These are phyloP conservation scores for Hemerocallis citrina DNA, from an alignment of 106 monocot species.

Conservation along the genomic window DNA sequence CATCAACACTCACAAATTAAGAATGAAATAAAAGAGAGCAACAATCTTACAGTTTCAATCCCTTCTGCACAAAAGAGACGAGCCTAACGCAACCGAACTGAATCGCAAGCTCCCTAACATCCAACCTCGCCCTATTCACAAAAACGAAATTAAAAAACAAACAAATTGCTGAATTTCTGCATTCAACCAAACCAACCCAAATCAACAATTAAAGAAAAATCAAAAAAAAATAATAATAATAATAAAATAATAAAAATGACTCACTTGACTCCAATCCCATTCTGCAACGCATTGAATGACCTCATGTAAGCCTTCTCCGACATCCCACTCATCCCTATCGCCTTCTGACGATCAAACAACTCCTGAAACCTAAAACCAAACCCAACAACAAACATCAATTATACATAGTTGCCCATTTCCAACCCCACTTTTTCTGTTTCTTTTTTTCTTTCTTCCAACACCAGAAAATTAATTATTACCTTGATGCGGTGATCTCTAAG, in stretches of 20 bases:
- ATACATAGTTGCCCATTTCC: too few species aligned
- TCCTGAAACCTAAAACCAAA: slow-evolving; percentile 41
- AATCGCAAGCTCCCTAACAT: slow-evolving; percentile 77
- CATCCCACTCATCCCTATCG: slow-evolving; percentile 73
- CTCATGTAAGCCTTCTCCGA: slow-evolving; percentile 92
- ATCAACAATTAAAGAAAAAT: too few species aligned
- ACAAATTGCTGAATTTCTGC: too few species aligned
- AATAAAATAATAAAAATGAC: too few species aligned
- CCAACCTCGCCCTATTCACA: slow-evolving; percentile 38
- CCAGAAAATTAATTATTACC: slow-evolving; percentile 19
- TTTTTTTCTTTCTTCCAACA: too few species aligned
- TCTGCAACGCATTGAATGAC: slow-evolving; percentile 77
- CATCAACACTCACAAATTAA: not conserved
- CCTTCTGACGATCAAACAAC: slow-evolving; percentile 61
- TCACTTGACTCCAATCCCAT: slow-evolving; percentile 71
- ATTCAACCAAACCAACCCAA: too few species aligned
- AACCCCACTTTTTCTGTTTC: too few species aligned
- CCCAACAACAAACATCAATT: not conserved
- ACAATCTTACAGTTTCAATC: slow-evolving; percentile 54
- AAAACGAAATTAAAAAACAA: too few species aligned
- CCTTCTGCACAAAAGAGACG: slow-evolving; percentile 79
- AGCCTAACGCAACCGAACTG: slow-evolving; percentile 86
- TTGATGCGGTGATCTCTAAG: slow-evolving; percentile 68
- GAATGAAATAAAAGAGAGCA: not conserved
- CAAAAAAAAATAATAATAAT: too few species aligned